Base-by-base conservation (phyloP, 2,329 filamentous ascomycete genomes). In the Neonectria sp. region DNA sequence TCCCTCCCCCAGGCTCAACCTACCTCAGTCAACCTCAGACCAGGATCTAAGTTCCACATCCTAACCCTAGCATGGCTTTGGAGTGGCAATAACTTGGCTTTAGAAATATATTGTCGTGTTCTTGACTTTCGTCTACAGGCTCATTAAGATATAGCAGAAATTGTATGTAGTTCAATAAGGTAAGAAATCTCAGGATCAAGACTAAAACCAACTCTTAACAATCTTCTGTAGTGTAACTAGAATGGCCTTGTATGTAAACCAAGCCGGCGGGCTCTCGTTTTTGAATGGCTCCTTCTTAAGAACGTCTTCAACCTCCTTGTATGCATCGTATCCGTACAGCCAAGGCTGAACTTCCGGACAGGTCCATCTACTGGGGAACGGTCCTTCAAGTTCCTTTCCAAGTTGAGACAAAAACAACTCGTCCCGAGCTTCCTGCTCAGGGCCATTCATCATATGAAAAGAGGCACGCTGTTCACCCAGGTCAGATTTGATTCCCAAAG, bases 251-350 rank as follows among this genome's bases (percentile, higher is more conserved):
- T n/a, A 40, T 4, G 15, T 40, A 6, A 40, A 40, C 37, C 37
- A 40, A n/a, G 6, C 49, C 1, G 21, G 31, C 29, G 17, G 17
- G 9, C 60, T 60, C 8, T 45, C 55, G 4, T 55, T 27, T 29
- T 25, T 37, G 21, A 66, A 63, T 15, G 67, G 63, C 11, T 63
- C 63, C 24, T 69, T 67, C 17, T 45, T 40, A 3, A 67, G 21
- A 13, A 63, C 67, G 12, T 82, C 79, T 60, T 87, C 83, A 1
- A 86, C 88, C 72, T 90, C 89, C 31, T 80, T 79, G 65, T 86
- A 85, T 4, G 89, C 88, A 78, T 92, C 87, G 68, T 92, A 92
- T 0, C 89, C 88, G 71, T 89, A 92, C 53, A 92, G 69, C 88
- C 89, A 92, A 0, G 86, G 85, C 76, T 92, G 90, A 0, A 90